Evolutionary conservation across 2,329 filamentous ascomycete species (phyloP), one percentile per base, ranked within the genome.

Genomic region (Beauveria sp.): DNA sequence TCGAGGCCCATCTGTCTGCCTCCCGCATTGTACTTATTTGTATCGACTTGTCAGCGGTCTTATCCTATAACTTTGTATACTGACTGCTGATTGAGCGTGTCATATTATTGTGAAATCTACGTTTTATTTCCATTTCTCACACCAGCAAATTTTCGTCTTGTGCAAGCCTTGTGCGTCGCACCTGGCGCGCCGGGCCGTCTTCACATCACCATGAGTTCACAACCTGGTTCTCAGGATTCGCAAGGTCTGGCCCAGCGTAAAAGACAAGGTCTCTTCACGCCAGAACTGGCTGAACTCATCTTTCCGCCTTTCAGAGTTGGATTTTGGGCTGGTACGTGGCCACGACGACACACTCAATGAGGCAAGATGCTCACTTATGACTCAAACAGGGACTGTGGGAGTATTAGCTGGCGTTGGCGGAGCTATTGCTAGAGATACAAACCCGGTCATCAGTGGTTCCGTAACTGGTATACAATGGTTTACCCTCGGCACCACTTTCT

Each of bases 391-490:
- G 50, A 74, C 77, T 26, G 77, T 81, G 52, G 89, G 89, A 38
- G 71, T 87, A 28, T 71, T 89, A 34, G 78, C 85, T 58, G 89
- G 88, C 42, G 86, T 88, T 57, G 82, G 87, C 55, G 81, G 83
- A 42, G 92, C 91, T 30, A 87, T 96, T 52, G 73, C 93, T 53
- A 82, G 86, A 62, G 87, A 88, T 20, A 80, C 78, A 24, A 84
- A 82, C 16, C 87, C 90, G 4, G 80, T 85, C 2, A 74, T 93
- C 7, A 93, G 91, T 74, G 87, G 90, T 0, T 67, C 88, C 14
- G 81, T 87, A 43, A 86, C 88, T 24, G 89, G 90, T 20, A 78
- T 90, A 46, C 91, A 96, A 75, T 96, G 90, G 84, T 91, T 91
- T 73, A 81, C 84, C 47, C 81, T 96, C 45, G 91, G 91, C 42